These are phyloP conservation scores for Blastomyces parvus DNA, from an alignment of 2,329 filamentous ascomycete genomes.

Conservation along the genomic window DNA sequence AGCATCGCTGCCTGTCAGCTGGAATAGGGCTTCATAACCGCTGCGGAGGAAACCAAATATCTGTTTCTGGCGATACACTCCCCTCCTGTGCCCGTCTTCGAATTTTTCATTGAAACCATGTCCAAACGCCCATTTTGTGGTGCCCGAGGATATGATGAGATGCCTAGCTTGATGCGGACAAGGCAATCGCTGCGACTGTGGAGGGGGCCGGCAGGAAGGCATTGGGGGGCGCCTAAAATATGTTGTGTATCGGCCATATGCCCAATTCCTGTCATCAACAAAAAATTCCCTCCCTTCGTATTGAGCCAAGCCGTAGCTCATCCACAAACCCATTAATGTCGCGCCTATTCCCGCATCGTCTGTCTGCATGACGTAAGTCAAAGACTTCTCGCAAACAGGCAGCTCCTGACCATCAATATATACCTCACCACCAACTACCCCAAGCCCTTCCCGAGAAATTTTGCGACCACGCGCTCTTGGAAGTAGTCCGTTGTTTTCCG, in stretches of 20 bases:
- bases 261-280: slow-evolving; percentile 74
- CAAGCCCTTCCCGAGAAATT: not conserved
- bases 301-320: slow-evolving; percentile 68
- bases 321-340: slow-evolving; percentile 71
- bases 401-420: slow-evolving; percentile 15
- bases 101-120: slow-evolving; percentile 47
- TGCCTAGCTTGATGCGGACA: slow-evolving; percentile 69
- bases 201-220: slow-evolving; percentile 59
- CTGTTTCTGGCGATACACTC: slow-evolving; percentile 45
- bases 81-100: slow-evolving; percentile 41
- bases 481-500: slow-evolving; percentile 55
- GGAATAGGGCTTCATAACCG: slow-evolving; percentile 67
- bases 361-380: slow-evolving; percentile 71
- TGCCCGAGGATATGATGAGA: slow-evolving; percentile 62
- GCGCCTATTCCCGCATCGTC: slow-evolving; percentile 67
- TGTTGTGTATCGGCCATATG: slow-evolving; percentile 63
- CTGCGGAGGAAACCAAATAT: slow-evolving; percentile 59
- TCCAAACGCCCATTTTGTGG: slow-evolving; percentile 55
- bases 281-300: slow-evolving; percentile 70
- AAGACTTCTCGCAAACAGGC: slow-evolving; percentile 56
- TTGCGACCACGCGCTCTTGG: slow-evolving; percentile 27
- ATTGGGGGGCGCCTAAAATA: slow-evolving; percentile 61
- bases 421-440: slow-evolving; percentile 30
- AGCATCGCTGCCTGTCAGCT: slow-evolving; percentile 55
- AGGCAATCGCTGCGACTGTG: slow-evolving; percentile 65